Evolutionary conservation across 2,329 filamentous ascomycete species (phyloP), one percentile per base, ranked within the genome.

Genomic region (Colletotrichum chrysophilum): DNA sequence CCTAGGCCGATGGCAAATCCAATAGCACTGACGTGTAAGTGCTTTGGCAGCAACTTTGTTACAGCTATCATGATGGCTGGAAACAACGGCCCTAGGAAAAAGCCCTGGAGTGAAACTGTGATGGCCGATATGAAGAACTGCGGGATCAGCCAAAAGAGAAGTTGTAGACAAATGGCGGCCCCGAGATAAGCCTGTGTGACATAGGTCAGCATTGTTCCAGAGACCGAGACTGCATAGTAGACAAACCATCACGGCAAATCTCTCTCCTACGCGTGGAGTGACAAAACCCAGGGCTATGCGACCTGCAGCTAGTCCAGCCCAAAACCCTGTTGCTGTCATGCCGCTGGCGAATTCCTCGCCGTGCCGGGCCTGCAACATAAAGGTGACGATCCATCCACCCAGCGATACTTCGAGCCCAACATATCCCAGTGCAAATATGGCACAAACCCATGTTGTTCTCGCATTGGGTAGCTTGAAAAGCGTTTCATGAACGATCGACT

Each of bases 51-150:
- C 3, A 85, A 86, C 79, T 93, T 95, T 0, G 93, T 94, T 28
- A 92, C 91, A 3, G 91, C 92, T 1, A 95, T 91, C 4, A 96
- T 88, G 1, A 90, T 93, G 3, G 92, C 93, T 0, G 94, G 94
- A 83, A 96, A 96, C n/a, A 96, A 82, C 0, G 95, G 94, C 0
- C 95, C 95, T 0, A 96, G 87, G 80, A 96, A 95, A 87, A 96
- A 95, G 0, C 95, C 95, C 74, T 95, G 90, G 0, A 96, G 82
- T 0, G 91, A 87, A 10, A 95, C 92, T 4, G 93, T 92, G 2
- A 96, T 88, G 0, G 93, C 93, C 0, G 93, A 94, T 7, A 94
- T 93, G 80, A 94, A 91, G 82, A 96, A 95, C 66, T 93, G 89
- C 0, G 94, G 94, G 0, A 96, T 92, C 3, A 96, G 91, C 94